Conservation (phyloP, 352 stramenopile genomes). For the Phytophthora meadii region DNA sequence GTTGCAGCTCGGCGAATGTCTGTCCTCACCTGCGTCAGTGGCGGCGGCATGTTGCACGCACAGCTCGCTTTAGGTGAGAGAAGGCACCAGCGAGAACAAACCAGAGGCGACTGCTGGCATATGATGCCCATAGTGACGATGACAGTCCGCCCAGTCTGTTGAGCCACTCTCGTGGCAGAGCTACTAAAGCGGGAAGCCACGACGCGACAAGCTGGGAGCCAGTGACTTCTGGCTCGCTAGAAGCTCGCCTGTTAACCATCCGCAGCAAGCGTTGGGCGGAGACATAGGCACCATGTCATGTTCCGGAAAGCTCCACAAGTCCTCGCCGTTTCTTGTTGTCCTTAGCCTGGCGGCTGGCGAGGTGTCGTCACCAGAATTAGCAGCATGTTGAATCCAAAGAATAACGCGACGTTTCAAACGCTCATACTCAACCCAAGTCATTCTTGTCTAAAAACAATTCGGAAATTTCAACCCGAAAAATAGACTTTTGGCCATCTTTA, state of each 20-base stretch:
- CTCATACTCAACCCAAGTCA: slow-evolving; percentile 19
- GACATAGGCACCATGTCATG: background rate
- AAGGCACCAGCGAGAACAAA: too few species aligned
- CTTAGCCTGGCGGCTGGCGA: slow-evolving; percentile 14
- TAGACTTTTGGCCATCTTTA: slow-evolving; percentile 17
- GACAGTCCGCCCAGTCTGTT: slow-evolving; percentile 3
- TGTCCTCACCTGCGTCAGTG: too few species aligned
- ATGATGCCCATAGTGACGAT: background rate
- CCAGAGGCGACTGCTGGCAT: background rate
- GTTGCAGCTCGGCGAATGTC: too few species aligned
- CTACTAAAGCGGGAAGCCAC: background rate
- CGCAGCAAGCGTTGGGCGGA: slow-evolving; percentile 13
- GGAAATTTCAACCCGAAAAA: slow-evolving; percentile 6
- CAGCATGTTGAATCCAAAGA: slow-evolving; percentile 14
- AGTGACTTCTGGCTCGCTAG: background rate
- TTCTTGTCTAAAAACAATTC: background rate
- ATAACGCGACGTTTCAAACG: slow-evolving; percentile 23
- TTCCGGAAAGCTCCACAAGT: background rate
- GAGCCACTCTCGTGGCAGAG: slow-evolving; percentile 1
- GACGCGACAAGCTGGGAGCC: slow-evolving; percentile 5
- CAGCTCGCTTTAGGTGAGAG: too few species aligned
- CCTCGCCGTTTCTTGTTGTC: slow-evolving; percentile 13
- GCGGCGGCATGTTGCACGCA: too few species aligned
- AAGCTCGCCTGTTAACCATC: background rate
- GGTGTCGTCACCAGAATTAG: slow-evolving; percentile 26